These are phyloP conservation scores for Mortierella claussenii DNA, from an alignment of 192 early-diverging fungal species.

Conservation along the genomic window DNA sequence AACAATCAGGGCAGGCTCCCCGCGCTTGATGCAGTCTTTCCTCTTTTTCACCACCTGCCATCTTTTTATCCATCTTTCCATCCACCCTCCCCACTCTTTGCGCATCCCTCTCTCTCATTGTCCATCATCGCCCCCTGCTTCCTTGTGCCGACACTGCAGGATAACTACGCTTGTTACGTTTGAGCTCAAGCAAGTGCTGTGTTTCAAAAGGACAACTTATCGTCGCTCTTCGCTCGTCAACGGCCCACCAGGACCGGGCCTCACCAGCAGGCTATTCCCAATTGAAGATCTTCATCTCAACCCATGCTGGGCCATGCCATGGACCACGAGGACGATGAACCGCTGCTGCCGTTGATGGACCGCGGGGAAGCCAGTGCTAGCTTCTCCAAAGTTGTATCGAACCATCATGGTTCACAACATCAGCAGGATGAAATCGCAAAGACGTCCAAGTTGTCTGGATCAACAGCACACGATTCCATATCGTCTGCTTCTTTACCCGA, in stretches of 20 bases:
- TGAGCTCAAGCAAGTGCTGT: too few relatives aligned
- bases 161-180: too few relatives aligned
- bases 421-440: conserved; percentile 14
- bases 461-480: conserved; percentile 23
- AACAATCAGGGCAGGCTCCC: too few relatives aligned
- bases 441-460: conserved; percentile 32
- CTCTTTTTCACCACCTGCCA: background rate
- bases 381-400: background rate
- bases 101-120: background rate
- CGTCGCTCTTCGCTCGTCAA: too few relatives aligned
- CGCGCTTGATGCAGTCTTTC: background rate
- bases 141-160: background rate
- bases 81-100: background rate
- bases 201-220: too few relatives aligned
- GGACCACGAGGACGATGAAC: conserved; percentile 43
- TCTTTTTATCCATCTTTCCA: conserved; percentile 2
- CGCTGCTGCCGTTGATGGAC: conserved; percentile 28
- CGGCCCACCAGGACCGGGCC: too few relatives aligned
- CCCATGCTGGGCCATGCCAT: conserved; percentile 18
- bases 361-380: background rate
- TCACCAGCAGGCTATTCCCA: too few relatives aligned
- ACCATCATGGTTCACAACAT: background rate
- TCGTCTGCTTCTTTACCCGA: conserved; percentile 15
- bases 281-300: too few relatives aligned
- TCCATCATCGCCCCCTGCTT: background rate